phyloP scores from a whole-genome alignment of 2,329 filamentous ascomycete genomes.

The Aspergillus floridensis region DNA sequence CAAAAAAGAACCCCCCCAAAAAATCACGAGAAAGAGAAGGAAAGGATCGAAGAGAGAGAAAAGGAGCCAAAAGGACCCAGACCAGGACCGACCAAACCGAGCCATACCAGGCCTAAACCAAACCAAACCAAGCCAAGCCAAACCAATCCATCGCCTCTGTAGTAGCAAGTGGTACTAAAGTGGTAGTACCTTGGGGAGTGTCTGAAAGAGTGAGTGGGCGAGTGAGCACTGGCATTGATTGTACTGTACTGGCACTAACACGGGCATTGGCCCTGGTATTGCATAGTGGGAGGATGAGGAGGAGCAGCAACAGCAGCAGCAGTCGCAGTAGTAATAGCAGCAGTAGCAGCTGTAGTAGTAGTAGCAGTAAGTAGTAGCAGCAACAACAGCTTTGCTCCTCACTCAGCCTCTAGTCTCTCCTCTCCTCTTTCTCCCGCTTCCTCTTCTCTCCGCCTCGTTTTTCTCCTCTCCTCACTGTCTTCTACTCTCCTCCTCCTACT shows the following conservation, averaged over 20 bases:
- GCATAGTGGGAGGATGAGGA: not conserved
- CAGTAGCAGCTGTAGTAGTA: no score
- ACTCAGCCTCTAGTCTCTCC: constrained; percentile 14
- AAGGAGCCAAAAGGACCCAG: constrained; percentile 3
- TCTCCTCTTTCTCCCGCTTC: constrained; percentile 23
- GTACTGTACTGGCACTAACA: not conserved
- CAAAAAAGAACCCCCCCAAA: not conserved
- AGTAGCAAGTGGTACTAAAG: no score
- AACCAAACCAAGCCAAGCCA: constrained; percentile 1
- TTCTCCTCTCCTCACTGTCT: constrained; percentile 14
- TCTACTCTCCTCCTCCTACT: constrained; percentile 12
- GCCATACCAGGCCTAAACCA: constrained; percentile 7
- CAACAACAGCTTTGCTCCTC: not conserved
- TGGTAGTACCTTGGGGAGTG: not conserved
- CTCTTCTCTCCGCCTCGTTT: constrained; percentile 21
- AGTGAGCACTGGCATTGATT: not conserved
- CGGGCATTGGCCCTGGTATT: not conserved
- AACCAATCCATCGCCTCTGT: constrained; percentile 5
- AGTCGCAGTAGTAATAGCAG: no score
- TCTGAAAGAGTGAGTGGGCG: not conserved
- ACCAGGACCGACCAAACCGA: constrained; percentile 1
- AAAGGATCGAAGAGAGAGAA: not conserved
- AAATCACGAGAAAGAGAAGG: not conserved
- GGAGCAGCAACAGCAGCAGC: no score
- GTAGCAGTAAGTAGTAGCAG: no score